phyloP scores from a whole-genome alignment of 768 basidiomycete genomes.

The Asterophora parasitica region DNA sequence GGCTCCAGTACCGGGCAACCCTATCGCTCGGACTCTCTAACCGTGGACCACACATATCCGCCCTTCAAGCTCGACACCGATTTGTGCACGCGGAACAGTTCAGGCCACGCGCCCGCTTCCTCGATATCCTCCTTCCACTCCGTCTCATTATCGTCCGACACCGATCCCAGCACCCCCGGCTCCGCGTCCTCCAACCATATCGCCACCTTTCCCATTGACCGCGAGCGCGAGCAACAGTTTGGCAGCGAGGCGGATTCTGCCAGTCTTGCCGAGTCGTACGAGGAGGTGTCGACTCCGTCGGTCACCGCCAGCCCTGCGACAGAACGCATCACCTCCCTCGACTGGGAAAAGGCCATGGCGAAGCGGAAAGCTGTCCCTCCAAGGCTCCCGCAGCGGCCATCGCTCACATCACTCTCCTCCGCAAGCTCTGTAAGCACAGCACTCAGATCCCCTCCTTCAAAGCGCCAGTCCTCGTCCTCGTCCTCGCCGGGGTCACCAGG shows the following conservation, averaged over 20 bases:
- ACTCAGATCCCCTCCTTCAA: constrained; percentile 26
- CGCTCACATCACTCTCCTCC: constrained; percentile 21
- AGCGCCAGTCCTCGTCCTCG: constrained; percentile 10
- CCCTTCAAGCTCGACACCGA: constrained; percentile 34
- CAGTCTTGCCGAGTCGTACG: constrained; percentile 70
- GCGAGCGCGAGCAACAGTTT: constrained; percentile 20
- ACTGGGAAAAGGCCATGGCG: constrained; percentile 47
- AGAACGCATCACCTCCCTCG: constrained; percentile 37
- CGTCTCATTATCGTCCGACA: constrained; percentile 72
- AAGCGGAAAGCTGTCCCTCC: constrained; percentile 36
- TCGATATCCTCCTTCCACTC: constrained; percentile 84
- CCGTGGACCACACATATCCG: constrained; percentile 57
- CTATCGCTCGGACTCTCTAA: constrained; percentile 41
- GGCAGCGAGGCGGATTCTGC: constrained; percentile 42
- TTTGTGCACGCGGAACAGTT: constrained; percentile 27
- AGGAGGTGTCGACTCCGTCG: constrained; percentile 56
- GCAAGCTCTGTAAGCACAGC: constrained; percentile 18
- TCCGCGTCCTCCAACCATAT: constrained; percentile 39
- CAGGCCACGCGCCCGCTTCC: constrained; percentile 55
- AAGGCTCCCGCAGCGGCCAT: constrained; percentile 43
- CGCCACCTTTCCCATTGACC: constrained; percentile 45
- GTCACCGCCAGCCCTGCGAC: constrained; percentile 48
- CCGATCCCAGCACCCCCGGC: constrained; percentile 36
- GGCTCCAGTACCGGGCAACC: constrained; percentile 6
- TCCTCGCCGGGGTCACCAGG: constrained; percentile 11